Conservation (phyloP, 106 monocot genomes). For the Gastrodia elata region DNA sequence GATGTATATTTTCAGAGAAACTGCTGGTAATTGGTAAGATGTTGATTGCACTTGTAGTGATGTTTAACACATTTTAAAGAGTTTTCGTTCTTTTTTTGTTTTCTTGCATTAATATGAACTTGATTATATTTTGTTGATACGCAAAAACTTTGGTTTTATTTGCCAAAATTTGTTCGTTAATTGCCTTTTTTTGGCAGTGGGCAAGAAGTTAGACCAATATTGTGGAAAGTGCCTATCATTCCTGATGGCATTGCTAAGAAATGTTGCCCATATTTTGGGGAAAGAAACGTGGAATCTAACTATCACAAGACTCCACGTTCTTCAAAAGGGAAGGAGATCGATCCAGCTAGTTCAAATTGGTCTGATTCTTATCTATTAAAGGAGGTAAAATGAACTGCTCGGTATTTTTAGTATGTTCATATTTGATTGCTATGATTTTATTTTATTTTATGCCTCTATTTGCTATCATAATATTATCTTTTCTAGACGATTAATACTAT, state of each 20-base stretch:
- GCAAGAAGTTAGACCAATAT: slow-evolving; percentile 59
- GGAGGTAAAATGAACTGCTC: slow-evolving; percentile 25
- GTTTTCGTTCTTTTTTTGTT: background rate
- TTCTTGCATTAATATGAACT: background rate
- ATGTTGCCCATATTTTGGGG: slow-evolving; percentile 11
- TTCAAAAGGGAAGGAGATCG: slow-evolving; percentile 9
- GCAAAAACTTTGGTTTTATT: background rate
- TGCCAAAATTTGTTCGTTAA: background rate
- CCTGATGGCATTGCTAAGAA: slow-evolving; percentile 11
- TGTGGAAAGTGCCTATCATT: slow-evolving; percentile 40
- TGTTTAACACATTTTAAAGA: background rate
- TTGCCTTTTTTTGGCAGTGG: slow-evolving; percentile 34
- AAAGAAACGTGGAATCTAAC: slow-evolving; percentile 27
- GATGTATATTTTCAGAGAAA: background rate
- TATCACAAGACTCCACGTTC: slow-evolving; percentile 18
- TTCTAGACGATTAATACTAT: too few relatives aligned
- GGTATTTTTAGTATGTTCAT: background rate
- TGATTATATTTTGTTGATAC: background rate
- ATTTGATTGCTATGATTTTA: background rate
- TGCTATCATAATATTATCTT: background rate
- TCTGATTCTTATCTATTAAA: slow-evolving; percentile 24
- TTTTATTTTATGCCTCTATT: background rate
- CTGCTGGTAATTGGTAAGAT: background rate
- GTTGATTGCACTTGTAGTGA: background rate
- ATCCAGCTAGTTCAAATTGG: slow-evolving; percentile 17